These are phyloP conservation scores for Ajuga reptans DNA, from an alignment of 305 asterid species.

Conservation along the genomic window DNA sequence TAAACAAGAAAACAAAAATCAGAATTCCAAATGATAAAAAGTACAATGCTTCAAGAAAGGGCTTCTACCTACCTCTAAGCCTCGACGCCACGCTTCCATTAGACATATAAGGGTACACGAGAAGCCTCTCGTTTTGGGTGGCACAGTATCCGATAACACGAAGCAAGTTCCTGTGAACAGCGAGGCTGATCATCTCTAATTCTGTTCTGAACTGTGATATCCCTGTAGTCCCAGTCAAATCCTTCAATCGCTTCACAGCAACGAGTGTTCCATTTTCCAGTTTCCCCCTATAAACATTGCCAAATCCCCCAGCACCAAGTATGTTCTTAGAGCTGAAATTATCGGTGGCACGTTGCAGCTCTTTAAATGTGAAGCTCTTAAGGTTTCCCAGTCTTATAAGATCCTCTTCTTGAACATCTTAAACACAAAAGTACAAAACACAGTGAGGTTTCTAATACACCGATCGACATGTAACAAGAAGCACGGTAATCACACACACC, in stretches of 20 bases:
- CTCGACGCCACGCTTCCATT: slow-evolving; percentile 92
- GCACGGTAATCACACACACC: slow-evolving; percentile 30
- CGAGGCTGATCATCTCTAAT: slow-evolving; percentile 81
- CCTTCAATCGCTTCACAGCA: slow-evolving; percentile 84
- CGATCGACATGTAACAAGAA: neutral
- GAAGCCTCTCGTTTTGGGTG: slow-evolving; percentile 59
- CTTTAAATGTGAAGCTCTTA: slow-evolving; percentile 60
- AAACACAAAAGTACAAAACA: neutral
- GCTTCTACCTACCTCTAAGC: slow-evolving; percentile 53
- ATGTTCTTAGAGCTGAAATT: slow-evolving; percentile 73
- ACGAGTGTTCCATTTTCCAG: slow-evolving; percentile 54
- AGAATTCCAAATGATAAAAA: neutral
- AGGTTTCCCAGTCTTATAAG: slow-evolving; percentile 65
- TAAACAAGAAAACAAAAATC: neutral
- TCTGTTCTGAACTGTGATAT: slow-evolving; percentile 74
- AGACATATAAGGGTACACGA: slow-evolving; percentile 85
- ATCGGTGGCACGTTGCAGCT: slow-evolving; percentile 67
- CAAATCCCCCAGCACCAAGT: slow-evolving; percentile 90
- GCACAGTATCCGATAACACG: slow-evolving; percentile 77
- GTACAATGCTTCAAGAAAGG: neutral
- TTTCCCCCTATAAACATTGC: slow-evolving; percentile 77
- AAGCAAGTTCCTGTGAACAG: slow-evolving; percentile 86
- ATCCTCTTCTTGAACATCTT: slow-evolving; percentile 72
- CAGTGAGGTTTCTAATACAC: neutral
- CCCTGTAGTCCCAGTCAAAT: slow-evolving; percentile 70